Evolutionary conservation across 768 basidiomycete species (phyloP), one percentile per base, ranked within the genome.

Genomic region (Dentipellis fragilis): DNA sequence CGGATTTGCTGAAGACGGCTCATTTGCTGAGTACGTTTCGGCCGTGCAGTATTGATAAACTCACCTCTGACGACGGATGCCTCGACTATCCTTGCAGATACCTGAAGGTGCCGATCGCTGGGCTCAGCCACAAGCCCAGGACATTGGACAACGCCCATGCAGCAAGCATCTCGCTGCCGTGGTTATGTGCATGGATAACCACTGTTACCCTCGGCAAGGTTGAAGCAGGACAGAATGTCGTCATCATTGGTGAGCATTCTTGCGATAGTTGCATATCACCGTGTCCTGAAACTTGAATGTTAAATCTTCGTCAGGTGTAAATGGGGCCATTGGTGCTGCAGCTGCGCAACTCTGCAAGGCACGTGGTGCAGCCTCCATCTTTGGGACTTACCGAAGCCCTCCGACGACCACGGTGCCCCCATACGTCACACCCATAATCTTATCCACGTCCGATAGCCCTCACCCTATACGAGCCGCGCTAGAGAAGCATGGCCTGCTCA

Each of bases 21-120:
- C 69, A 11, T 70, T 71, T 53, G 69, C 69, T 52, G 69, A 70
- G 69, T 71, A 40, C 65, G 62, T 51, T 19, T 8, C 8, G 14
- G 14, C 8, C 40, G 4, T 3, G 14, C 40, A 4, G 14, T 42
- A 4, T 42, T 3, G 4, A 38, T 16, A 35, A 4, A 10, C 40
- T 19, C 19, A 42, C 14, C 29, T 29, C 29, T 29, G 29, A 29
- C 3, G 29, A 29, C 6, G 29, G 6, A 29, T 29, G 29, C 6
- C 3, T 19, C 40, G n/a, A 42, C 40, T 19, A 4, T 19, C 40
- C 8, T 19, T 19, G 40, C 40, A 42, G 40, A 42, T 42, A 14
- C 40, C 14, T 42, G 9, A 42, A 42, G 19, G 19, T 42, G 19
- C 40, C 40, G 4, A 42, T 42, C 40, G 40, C 40, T 3, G 40